A percentile compares a stretch with the other conserved stretches of the same genome.
Evolutionary conservation across 352 stramenopile species (phyloP).

Genomic region (Thalassiosira exigua): DNA sequence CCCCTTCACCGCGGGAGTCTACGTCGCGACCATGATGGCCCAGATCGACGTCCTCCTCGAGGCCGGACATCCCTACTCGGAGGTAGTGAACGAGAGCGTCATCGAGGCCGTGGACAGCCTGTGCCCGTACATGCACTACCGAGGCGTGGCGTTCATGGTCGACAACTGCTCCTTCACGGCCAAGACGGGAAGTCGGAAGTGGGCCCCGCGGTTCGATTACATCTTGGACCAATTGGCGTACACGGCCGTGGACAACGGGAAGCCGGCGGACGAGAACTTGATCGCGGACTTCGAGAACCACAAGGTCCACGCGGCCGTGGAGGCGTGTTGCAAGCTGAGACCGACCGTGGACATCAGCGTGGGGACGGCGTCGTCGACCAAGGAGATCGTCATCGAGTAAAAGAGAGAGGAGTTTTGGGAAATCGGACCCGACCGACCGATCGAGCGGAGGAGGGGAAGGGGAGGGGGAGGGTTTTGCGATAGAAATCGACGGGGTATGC

Average conservation of each 20-base stretch:
- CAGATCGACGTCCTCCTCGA: constrained; percentile 97
- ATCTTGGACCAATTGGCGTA: constrained; percentile 97
- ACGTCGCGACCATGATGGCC: constrained; percentile 97
- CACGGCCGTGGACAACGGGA: constrained; percentile 92
- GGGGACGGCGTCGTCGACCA: constrained; percentile 86
- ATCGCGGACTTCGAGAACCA: constrained; percentile 95
- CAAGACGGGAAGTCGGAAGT: constrained; percentile 96
- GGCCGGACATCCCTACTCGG: constrained; percentile 95
- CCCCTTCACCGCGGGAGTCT: constrained; percentile 96
- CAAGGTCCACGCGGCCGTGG: constrained; percentile 96
- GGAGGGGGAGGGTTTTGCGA: too few relatives aligned
- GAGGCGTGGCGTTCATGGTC: constrained; percentile 98
- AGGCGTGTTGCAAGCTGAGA: constrained; percentile 94
- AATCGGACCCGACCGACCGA: too few relatives aligned
- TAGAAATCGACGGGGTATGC: too few relatives aligned
- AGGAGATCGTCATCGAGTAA: constrained; percentile 89
- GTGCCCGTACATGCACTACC: constrained; percentile 98
- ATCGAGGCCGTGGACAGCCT: constrained; percentile 98
- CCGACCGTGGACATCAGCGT: constrained; percentile 95
- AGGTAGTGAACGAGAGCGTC: constrained; percentile 98
- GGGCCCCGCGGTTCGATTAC: constrained; percentile 98
- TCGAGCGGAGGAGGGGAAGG: too few relatives aligned
- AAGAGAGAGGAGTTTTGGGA: too few relatives aligned
- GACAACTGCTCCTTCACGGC: constrained; percentile 99
- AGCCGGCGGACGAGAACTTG: constrained; percentile 89